phyloP scores from a whole-genome alignment of 768 basidiomycete genomes.

The Podaxis mareebaensis region DNA sequence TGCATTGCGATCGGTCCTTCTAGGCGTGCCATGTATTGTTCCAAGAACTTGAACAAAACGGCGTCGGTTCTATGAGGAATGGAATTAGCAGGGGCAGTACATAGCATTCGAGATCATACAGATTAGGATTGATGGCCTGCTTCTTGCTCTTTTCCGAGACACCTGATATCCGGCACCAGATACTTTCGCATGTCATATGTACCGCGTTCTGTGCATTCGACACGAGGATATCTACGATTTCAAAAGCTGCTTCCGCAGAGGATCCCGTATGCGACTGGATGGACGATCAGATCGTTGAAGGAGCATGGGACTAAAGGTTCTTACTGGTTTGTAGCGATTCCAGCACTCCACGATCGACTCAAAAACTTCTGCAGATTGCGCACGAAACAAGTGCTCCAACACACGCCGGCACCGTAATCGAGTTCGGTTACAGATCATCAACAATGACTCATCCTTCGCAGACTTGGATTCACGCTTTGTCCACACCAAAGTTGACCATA shows the following conservation, averaged over 20 bases:
- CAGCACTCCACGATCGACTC: slow-evolving; percentile 85
- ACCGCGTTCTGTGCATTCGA: slow-evolving; percentile 86
- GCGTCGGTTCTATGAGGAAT: slow-evolving; percentile 58
- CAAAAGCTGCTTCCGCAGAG: slow-evolving; percentile 62
- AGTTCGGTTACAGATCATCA: slow-evolving; percentile 66
- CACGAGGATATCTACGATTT: slow-evolving; percentile 80
- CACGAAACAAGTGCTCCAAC: slow-evolving; percentile 83
- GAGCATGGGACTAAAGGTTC: slow-evolving; percentile 22
- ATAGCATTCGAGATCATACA: slow-evolving; percentile 48
- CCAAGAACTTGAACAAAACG: slow-evolving; percentile 82
- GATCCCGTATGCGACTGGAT: slow-evolving; percentile 35
- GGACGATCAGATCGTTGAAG: slow-evolving; percentile 9
- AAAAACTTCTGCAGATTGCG: slow-evolving; percentile 77
- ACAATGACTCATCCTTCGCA: slow-evolving; percentile 67
- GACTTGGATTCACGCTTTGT: slow-evolving; percentile 43
- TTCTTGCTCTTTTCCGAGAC: slow-evolving; percentile 60
- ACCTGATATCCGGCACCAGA: slow-evolving; percentile 57
- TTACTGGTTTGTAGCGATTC: slow-evolving; percentile 56
- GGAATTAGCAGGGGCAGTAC: slow-evolving; percentile 6
- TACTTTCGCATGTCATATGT: slow-evolving; percentile 86
- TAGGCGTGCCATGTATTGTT: slow-evolving; percentile 77
- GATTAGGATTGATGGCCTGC: slow-evolving; percentile 59
- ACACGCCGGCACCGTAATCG: slow-evolving; percentile 73
- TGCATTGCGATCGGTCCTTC: slow-evolving; percentile 93
- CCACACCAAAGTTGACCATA: slow-evolving; percentile 70